Percentiles rank a stretch among this genome's conserved stretches.
Evolutionary conservation across 148 eudicot species (phyloP).

Genomic region (Pouteria glomerata): DNA sequence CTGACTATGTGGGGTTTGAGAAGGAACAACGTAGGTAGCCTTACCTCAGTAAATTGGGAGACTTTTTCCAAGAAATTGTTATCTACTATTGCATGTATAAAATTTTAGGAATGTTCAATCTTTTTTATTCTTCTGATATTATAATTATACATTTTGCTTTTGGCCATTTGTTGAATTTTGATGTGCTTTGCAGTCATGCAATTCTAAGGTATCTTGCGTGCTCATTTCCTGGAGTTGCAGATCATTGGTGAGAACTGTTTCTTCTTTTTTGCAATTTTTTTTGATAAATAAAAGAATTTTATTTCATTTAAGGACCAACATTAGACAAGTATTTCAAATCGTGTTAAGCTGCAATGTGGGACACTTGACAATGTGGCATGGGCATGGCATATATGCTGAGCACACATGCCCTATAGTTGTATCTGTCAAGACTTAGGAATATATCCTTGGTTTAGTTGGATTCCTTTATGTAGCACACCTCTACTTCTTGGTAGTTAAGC

Average conservation of each 20-base stretch:
- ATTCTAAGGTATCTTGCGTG: constrained; percentile 73
- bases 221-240: constrained; percentile 84
- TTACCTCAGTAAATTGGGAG: too few species aligned
- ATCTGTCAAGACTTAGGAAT: neutral
- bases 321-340: constrained; percentile 1
- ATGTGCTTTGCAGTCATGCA: constrained; percentile 68
- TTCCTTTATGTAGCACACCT: neutral
- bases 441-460: neutral
- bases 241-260: constrained; percentile 67
- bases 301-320: neutral
- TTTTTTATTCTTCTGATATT: neutral
- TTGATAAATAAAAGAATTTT: too few species aligned
- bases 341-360: neutral
- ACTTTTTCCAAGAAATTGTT: too few species aligned
- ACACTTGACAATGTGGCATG: neutral
- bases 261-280: neutral
- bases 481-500: neutral
- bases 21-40: too few species aligned
- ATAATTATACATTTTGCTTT: neutral
- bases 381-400: neutral
- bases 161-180: neutral
- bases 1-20: too few species aligned
- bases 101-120: neutral
- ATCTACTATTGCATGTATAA: neutral
- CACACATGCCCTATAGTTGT: neutral